Percentiles rank a stretch among this genome's conserved stretches.
These are phyloP conservation scores for Xylaria multiplex DNA, from an alignment of 2,329 filamentous ascomycete genomes.

Conservation along the genomic window DNA sequence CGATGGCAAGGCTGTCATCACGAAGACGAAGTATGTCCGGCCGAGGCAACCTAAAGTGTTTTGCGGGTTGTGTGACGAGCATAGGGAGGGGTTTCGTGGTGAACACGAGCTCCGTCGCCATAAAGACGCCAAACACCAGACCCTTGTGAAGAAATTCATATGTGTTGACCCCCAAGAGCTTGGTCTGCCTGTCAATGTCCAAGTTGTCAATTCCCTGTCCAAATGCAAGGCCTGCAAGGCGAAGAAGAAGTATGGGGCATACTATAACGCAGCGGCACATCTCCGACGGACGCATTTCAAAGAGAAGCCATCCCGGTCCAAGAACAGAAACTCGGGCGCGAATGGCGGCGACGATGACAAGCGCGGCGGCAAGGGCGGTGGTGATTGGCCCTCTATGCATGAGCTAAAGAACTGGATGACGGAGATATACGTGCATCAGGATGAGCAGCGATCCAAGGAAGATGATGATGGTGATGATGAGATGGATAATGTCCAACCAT, in stretches of 20 bases:
- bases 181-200: conserved; percentile 56
- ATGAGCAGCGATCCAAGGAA: conserved; percentile 44
- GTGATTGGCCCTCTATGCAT: conserved; percentile 65
- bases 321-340: conserved; percentile 52
- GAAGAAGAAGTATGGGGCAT: conserved; percentile 84
- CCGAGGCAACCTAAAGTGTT: conserved; percentile 76
- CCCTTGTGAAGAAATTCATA: conserved; percentile 64
- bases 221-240: conserved; percentile 86
- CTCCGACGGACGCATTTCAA: conserved; percentile 89
- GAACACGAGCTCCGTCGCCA: conserved; percentile 83
- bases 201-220: conserved; percentile 71
- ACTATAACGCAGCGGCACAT: conserved; percentile 95
- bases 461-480: conserved; percentile 55
- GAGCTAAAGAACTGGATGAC: conserved; percentile 70
- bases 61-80: conserved; percentile 75
- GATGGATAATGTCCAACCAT: conserved; percentile 50
- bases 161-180: conserved; percentile 63
- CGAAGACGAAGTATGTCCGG: conserved; percentile 63
- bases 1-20: conserved; percentile 56
- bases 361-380: conserved; percentile 64
- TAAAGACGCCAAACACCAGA: conserved; percentile 71
- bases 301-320: conserved; percentile 62
- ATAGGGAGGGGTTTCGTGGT: conserved; percentile 83
- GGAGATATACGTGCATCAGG: conserved; percentile 58
- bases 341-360: conserved; percentile 56